phyloP scores from a whole-genome alignment of 2,329 filamentous ascomycete genomes.

The Talaromyces atroroseus region DNA sequence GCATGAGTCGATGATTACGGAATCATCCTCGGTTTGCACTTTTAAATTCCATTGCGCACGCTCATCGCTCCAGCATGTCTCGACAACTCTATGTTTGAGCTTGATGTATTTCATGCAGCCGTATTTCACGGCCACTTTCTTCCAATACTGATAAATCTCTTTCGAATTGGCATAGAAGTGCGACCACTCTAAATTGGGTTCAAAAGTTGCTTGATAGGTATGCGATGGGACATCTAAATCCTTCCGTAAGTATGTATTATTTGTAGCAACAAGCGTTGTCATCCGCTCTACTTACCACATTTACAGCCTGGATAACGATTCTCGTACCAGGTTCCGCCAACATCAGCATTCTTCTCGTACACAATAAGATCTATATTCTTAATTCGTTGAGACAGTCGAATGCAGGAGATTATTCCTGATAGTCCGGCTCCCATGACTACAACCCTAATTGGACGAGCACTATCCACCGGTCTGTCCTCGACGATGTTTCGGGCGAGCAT shows the following conservation, averaged over 20 bases:
- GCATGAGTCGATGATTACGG: constrained; percentile 16
- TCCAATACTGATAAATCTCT: constrained; percentile 27
- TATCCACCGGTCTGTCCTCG: constrained; percentile 18
- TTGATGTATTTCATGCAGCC: constrained; percentile 24
- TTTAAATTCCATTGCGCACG: constrained; percentile 24
- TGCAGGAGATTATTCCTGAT: constrained; percentile 19
- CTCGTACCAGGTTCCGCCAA: constrained; percentile 16
- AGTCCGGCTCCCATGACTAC: constrained; percentile 19
- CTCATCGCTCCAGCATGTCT: constrained; percentile 25
- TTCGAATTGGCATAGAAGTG: constrained; percentile 21
- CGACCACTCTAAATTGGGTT: constrained; percentile 15
- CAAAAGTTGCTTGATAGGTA: constrained; percentile 14
- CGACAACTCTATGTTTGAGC: constrained; percentile 21
- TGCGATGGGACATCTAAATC: constrained; percentile 11
- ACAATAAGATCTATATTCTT: constrained; percentile 11
- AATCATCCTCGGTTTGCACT: constrained; percentile 14
- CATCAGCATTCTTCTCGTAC: constrained; percentile 16
- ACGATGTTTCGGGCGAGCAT: constrained; percentile 6
- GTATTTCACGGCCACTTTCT: constrained; percentile 20
- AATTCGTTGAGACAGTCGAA: constrained; percentile 17
- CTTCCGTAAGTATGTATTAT: background rate
- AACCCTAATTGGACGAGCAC: constrained; percentile 17
- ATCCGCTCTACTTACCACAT: constrained; percentile 9
- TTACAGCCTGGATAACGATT: constrained; percentile 16
- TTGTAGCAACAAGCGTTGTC: background rate